Conservation (phyloP, 768 basidiomycete species). For the Rhizopogon roseolus region DNA sequence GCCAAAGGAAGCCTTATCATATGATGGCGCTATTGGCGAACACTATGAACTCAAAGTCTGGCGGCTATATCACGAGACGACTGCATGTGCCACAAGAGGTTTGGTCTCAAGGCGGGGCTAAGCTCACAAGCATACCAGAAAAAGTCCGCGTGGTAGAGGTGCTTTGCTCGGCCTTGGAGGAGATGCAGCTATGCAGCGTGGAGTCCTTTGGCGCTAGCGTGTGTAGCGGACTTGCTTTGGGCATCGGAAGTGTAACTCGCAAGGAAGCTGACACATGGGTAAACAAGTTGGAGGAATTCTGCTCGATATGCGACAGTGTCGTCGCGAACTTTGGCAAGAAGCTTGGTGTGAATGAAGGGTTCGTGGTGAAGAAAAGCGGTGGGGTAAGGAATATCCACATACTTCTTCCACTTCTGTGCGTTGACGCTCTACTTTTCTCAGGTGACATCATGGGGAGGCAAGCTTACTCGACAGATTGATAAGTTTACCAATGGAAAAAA, state of each 20-base stretch:
- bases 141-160: constrained; percentile 85
- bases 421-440: constrained; percentile 15
- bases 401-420: not conserved
- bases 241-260: constrained; percentile 70
- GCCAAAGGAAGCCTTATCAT: constrained; percentile 82
- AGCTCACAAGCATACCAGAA: constrained; percentile 74
- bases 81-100: constrained; percentile 86
- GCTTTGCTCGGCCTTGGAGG: constrained; percentile 73
- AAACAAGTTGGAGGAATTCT: constrained; percentile 75
- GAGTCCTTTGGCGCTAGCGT: constrained; percentile 78
- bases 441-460: constrained; percentile 67
- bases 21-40: constrained; percentile 78
- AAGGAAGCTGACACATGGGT: constrained; percentile 81
- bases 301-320: constrained; percentile 71
- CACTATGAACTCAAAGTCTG: constrained; percentile 75
- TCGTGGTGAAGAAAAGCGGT: constrained; percentile 73
- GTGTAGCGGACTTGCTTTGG: constrained; percentile 66
- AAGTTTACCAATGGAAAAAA: constrained; percentile 89
- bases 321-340: constrained; percentile 84
- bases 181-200: constrained; percentile 65
- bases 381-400: constrained; percentile 35
- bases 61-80: constrained; percentile 84
- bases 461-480: constrained; percentile 70
- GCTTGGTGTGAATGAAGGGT: constrained; percentile 83
- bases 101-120: constrained; percentile 89